phyloP scores from a whole-genome alignment of 345 rosid genomes.

The Limnanthes douglasii region DNA sequence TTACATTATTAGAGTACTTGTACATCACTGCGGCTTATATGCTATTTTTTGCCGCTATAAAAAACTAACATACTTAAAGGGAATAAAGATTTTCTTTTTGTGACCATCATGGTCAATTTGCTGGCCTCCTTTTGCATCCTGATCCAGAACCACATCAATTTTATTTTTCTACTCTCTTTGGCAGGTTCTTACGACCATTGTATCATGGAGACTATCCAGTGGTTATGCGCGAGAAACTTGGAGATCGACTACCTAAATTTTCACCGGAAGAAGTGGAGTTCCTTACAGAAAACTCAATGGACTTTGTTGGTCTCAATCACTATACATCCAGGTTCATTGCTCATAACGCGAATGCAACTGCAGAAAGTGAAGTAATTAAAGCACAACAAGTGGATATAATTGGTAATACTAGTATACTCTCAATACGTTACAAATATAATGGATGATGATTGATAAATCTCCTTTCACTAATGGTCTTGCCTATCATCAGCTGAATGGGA shows the following conservation, averaged over 20 bases:
- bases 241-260: constrained; percentile 60
- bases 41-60: too few species aligned
- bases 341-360: constrained; percentile 25
- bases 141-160: too few species aligned
- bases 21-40: too few species aligned
- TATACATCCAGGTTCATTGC: constrained; percentile 72
- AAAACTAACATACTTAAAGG: too few species aligned
- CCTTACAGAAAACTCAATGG: constrained; percentile 41
- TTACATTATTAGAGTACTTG: too few species aligned
- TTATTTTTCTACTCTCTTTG: neutral
- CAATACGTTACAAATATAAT: too few species aligned
- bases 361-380: constrained; percentile 32
- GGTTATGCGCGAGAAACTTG: constrained; percentile 46
- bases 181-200: constrained; percentile 73
- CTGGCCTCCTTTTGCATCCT: too few species aligned
- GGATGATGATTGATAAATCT: too few species aligned
- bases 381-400: constrained; percentile 48
- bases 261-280: constrained; percentile 43
- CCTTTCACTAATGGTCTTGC: constrained; percentile 7
- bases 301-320: constrained; percentile 82
- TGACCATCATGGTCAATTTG: too few species aligned
- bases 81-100: too few species aligned
- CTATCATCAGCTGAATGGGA: constrained; percentile 46
- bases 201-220: constrained; percentile 76
- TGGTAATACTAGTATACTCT: too few species aligned